Percentiles rank a stretch among this genome's conserved stretches.
Conservation (phyloP, 169 alveolate genomes). For the Plasmodium falciparum region DNA sequence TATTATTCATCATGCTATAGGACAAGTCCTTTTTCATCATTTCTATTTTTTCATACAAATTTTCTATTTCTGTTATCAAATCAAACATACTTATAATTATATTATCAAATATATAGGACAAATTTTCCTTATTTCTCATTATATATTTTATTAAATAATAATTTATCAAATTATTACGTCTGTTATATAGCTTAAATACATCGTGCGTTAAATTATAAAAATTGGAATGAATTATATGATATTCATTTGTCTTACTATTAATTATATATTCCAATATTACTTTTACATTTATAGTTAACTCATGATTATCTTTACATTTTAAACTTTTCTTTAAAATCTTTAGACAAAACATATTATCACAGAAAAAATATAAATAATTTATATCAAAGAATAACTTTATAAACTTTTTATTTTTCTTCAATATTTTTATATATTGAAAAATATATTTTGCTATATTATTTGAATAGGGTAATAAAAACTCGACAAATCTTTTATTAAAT, state of each 20-base stretch:
- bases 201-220: constrained; percentile 52
- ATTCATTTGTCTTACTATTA: constrained; percentile 34
- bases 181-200: constrained; percentile 38
- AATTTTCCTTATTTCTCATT: constrained; percentile 21
- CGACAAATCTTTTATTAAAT: constrained; percentile 14
- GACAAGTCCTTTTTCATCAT: too few species aligned
- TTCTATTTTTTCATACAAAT: not conserved
- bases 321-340: constrained; percentile 8
- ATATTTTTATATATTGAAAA: constrained; percentile 50
- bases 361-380: constrained; percentile 46
- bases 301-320: constrained; percentile 25
- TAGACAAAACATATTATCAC: constrained; percentile 41
- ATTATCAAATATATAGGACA: constrained; percentile 48
- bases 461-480: not conserved
- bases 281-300: constrained; percentile 47
- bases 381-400: constrained; percentile 50
- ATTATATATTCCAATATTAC: constrained; percentile 41
- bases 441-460: constrained; percentile 19
- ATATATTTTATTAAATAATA: constrained; percentile 32
- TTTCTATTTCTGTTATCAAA: constrained; percentile 26
- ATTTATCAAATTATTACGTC: constrained; percentile 35
- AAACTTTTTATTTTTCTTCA: constrained; percentile 37
- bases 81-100: constrained; percentile 67
- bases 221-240: constrained; percentile 37
- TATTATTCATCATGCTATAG: not conserved